phyloP scores from a whole-genome alignment of 768 basidiomycete species.

The Hericium rajendrae region DNA sequence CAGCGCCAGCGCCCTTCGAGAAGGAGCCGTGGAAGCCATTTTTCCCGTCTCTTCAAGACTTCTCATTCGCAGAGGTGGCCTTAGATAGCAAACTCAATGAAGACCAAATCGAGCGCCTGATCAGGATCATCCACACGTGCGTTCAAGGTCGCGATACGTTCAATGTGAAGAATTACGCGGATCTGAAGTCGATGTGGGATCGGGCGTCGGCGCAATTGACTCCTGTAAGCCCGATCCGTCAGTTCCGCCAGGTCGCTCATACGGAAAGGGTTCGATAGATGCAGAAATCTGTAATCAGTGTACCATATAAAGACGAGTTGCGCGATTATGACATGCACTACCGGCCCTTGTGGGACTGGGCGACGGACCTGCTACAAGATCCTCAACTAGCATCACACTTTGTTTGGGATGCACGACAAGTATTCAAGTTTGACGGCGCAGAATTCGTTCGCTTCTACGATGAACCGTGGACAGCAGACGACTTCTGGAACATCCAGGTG shows the following conservation, averaged over 20 bases:
- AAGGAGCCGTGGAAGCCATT: neutral
- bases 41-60: neutral
- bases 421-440: slow-evolving; percentile 20
- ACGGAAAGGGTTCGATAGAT: neutral
- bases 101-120: neutral
- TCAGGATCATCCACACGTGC: neutral
- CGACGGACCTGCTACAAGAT: slow-evolving; percentile 20
- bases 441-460: slow-evolving; percentile 21
- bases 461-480: slow-evolving; percentile 30
- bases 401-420: slow-evolving; percentile 24
- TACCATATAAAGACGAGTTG: slow-evolving; percentile 14
- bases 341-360: slow-evolving; percentile 21
- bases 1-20: neutral
- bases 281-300: slow-evolving; percentile 9
- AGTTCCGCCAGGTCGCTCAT: neutral
- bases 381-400: slow-evolving; percentile 16
- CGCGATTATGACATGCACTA: slow-evolving; percentile 16
- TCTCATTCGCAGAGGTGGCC: neutral
- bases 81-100: neutral
- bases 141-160: neutral
- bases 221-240: neutral
- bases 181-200: neutral
- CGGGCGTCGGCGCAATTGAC: neutral
- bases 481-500: slow-evolving; percentile 30
- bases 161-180: neutral